Evolutionary conservation across 352 stramenopile genomes (phyloP).

Genomic region (Phytophthora cryptogea): DNA sequence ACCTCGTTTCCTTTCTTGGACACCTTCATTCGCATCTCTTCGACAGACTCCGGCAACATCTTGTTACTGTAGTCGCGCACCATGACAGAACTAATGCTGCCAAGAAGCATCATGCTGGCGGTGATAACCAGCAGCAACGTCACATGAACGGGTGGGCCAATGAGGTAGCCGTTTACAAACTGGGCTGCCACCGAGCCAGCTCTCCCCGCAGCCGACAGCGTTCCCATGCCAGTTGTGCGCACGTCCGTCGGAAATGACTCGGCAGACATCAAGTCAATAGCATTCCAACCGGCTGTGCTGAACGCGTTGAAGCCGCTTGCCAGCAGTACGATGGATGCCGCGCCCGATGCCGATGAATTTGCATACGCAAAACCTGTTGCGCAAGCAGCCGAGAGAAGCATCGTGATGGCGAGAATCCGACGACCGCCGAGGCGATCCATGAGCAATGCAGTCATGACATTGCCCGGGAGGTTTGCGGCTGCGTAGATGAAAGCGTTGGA

Average conservation of each 20-base stretch:
- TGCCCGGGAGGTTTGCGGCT: conserved; percentile 89
- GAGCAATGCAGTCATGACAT: conserved; percentile 77
- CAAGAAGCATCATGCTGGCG: conserved; percentile 81
- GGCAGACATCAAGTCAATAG: conserved; percentile 89
- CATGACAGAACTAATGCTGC: conserved; percentile 58
- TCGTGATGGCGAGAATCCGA: conserved; percentile 72
- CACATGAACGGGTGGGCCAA: conserved; percentile 76
- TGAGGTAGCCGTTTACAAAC: conserved; percentile 89
- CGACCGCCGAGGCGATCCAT: conserved; percentile 74
- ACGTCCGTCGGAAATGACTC: conserved; percentile 92
- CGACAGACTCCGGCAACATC: conserved; percentile 54
- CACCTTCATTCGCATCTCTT: conserved; percentile 50
- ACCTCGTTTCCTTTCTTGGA: conserved; percentile 5
- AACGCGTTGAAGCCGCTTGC: conserved; percentile 92
- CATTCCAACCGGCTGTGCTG: conserved; percentile 91
- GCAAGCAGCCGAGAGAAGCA: conserved; percentile 69
- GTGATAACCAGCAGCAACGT: conserved; percentile 77
- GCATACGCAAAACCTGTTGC: conserved; percentile 80
- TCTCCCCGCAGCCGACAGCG: conserved; percentile 82
- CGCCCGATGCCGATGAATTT: conserved; percentile 38
- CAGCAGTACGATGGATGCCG: conserved; percentile 71
- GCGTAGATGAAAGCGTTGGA: conserved; percentile 94
- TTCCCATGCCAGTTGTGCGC: conserved; percentile 89
- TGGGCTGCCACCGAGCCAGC: conserved; percentile 90
- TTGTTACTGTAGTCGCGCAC: conserved; percentile 68